Conservation (phyloP, 257 asterid genomes). For the Solanum sitiens region DNA sequence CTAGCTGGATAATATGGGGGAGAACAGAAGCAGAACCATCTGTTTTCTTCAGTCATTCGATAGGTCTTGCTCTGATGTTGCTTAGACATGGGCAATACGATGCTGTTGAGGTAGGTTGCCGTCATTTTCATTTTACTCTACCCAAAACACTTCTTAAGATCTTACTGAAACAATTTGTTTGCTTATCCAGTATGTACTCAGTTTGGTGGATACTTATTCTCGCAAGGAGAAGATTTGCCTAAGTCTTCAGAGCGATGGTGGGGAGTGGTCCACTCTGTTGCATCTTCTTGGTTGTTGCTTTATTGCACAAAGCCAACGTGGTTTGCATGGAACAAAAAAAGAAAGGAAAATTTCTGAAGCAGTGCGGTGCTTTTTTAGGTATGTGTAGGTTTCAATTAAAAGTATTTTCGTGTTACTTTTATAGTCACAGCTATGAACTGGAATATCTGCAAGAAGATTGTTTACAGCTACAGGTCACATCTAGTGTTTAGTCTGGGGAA, state of each 20-base stretch:
- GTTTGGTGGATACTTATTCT: slow-evolving; percentile 63
- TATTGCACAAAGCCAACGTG: slow-evolving; percentile 68
- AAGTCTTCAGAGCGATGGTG: slow-evolving; percentile 61
- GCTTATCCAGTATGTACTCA: slow-evolving; percentile 60
- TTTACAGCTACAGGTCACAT: neutral
- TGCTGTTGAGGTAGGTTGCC: slow-evolving; percentile 69
- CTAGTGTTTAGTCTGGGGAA: neutral
- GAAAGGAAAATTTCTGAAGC: slow-evolving; percentile 76
- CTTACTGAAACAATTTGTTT: slow-evolving; percentile 20
- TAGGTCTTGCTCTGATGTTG: slow-evolving; percentile 62
- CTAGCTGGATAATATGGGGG: slow-evolving; percentile 93
- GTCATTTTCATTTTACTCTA: slow-evolving; percentile 5
- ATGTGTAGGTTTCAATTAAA: neutral
- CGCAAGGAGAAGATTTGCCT: slow-evolving; percentile 64
- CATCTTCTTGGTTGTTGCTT: slow-evolving; percentile 96
- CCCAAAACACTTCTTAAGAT: neutral
- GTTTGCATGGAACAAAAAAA: slow-evolving; percentile 39
- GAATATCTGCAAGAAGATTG: neutral
- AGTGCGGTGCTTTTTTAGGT: slow-evolving; percentile 86
- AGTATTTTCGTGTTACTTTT: neutral
- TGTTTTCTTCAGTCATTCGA: slow-evolving; percentile 66
- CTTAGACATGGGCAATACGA: slow-evolving; percentile 72
- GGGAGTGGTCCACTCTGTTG: slow-evolving; percentile 45
- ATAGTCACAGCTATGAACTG: neutral
- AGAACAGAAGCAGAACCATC: slow-evolving; percentile 66